These are phyloP conservation scores for Brassica hybrid DNA, from an alignment of 441 rosid genomes.

Conservation along the genomic window DNA sequence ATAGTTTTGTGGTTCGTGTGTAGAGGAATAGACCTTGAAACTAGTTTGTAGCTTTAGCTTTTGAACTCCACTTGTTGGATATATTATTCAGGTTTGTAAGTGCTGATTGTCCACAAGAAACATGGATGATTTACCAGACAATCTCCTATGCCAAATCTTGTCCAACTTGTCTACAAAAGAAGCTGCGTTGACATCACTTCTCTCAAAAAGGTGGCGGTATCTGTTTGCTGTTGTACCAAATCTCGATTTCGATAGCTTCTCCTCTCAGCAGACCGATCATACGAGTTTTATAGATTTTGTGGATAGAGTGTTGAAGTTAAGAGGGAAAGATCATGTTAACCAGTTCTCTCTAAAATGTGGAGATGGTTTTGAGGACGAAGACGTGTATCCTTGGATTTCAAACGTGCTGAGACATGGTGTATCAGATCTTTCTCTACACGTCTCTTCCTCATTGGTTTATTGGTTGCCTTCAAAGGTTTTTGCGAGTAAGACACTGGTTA, in stretches of 20 bases:
- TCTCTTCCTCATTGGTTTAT: slow-evolving; percentile 19
- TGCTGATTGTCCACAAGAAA: neutral
- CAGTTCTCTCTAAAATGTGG: slow-evolving; percentile 13
- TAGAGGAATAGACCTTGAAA: neutral
- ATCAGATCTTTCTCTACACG: slow-evolving; percentile 4
- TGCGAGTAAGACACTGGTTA: slow-evolving; percentile 23
- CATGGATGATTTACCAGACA: slow-evolving; percentile 37
- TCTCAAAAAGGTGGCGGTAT: slow-evolving; percentile 34
- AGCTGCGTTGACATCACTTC: slow-evolving; percentile 42
- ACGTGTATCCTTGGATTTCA: slow-evolving; percentile 25
- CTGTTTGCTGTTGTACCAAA: slow-evolving; percentile 30
- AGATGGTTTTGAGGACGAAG: slow-evolving; percentile 32
- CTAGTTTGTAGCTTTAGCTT: neutral
- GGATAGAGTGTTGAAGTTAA: slow-evolving; percentile 18
- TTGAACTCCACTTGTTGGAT: neutral
- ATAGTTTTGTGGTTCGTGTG: neutral
- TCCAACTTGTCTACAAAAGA: slow-evolving; percentile 34
- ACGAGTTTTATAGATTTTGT: slow-evolving; percentile 24
- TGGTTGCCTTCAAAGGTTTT: slow-evolving; percentile 28
- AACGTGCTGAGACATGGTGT: slow-evolving; percentile 30
- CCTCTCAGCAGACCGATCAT: slow-evolving; percentile 10
- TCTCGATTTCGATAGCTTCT: slow-evolving; percentile 22
- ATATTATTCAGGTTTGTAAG: slow-evolving; percentile 7
- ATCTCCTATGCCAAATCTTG: slow-evolving; percentile 38
- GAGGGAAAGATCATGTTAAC: neutral